Conservation (phyloP, 257 asterid species). For the Plectranthus barbatus region DNA sequence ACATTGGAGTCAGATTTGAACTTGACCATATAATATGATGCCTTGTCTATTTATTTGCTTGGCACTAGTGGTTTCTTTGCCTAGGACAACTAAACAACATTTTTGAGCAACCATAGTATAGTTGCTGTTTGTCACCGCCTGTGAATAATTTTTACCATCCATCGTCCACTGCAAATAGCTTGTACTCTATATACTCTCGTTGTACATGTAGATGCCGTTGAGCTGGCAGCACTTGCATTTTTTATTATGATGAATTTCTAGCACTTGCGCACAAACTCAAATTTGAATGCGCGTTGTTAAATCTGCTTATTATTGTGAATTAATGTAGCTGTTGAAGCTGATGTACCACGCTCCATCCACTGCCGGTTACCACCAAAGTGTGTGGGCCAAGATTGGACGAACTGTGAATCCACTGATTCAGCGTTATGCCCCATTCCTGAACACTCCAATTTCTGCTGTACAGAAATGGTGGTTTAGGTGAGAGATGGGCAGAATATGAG, state of each 20-base stretch:
- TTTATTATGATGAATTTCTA: not conserved
- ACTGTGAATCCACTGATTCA: slow-evolving; percentile 51
- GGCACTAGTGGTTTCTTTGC: not conserved
- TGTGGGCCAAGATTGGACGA: slow-evolving; percentile 78
- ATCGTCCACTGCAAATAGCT: not conserved
- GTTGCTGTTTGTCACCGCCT: not conserved
- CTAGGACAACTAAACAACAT: not conserved
- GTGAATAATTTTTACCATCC: not conserved
- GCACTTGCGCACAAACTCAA: not conserved
- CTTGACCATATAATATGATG: not conserved
- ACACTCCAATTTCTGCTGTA: slow-evolving; percentile 54
- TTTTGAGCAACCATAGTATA: not conserved
- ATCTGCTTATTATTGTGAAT: not conserved
- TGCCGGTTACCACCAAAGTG: slow-evolving; percentile 79
- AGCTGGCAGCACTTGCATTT: not conserved
- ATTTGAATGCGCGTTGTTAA: not conserved
- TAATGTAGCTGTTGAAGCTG: slow-evolving; percentile 71
- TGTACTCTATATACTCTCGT: not conserved
- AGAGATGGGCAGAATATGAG: slow-evolving; percentile 9
- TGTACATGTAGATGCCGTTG: not conserved
- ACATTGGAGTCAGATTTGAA: not conserved
- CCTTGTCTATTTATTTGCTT: not conserved
- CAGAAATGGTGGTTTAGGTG: slow-evolving; percentile 92
- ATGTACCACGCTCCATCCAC: slow-evolving; percentile 94
- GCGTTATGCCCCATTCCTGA: slow-evolving; percentile 65